These are phyloP conservation scores for Colletotrichum aenigma DNA, from an alignment of 2,329 filamentous ascomycete genomes.

Conservation along the genomic window DNA sequence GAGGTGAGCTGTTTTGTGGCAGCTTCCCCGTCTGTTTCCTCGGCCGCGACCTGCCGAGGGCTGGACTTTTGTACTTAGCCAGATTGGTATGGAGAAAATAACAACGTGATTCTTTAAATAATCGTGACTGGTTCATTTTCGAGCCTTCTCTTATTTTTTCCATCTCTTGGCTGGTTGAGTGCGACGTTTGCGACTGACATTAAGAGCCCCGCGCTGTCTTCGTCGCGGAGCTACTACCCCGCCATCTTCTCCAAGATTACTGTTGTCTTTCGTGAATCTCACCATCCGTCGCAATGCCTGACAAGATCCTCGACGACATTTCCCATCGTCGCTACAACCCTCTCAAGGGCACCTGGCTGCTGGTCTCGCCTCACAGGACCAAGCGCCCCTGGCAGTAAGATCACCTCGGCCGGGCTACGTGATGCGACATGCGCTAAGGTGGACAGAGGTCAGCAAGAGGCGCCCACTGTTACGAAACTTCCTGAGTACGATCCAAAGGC, in stretches of 20 bases:
- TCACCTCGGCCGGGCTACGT: neutral
- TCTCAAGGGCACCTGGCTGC: conserved; percentile 85
- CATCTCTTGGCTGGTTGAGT: neutral
- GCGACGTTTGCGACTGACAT: neutral
- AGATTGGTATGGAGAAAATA: neutral
- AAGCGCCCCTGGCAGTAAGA: conserved; percentile 98
- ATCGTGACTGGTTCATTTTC: neutral
- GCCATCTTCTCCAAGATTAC: conserved; percentile 9
- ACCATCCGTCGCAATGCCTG: conserved; percentile 61
- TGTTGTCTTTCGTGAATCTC: neutral
- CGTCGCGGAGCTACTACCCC: conserved; percentile 1
- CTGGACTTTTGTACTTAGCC: neutral
- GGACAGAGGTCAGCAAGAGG: conserved; percentile 77
- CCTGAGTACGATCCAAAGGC: conserved; percentile 82
- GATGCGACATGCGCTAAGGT: neutral
- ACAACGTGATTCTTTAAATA: conserved; percentile 6
- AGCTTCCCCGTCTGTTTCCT: conserved; percentile 6
- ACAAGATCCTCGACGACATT: conserved; percentile 88
- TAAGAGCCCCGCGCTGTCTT: neutral
- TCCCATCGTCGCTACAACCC: conserved; percentile 95
- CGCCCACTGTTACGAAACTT: conserved; percentile 67
- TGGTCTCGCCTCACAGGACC: conserved; percentile 94
- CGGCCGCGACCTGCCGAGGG: conserved; percentile 8
- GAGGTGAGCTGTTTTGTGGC: conserved; percentile 17
- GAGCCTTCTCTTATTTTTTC: neutral